Percentiles rank a stretch among this genome's conserved stretches.
Conservation (phyloP, 148 eudicot species). For the Fagopyrum tataricum region DNA sequence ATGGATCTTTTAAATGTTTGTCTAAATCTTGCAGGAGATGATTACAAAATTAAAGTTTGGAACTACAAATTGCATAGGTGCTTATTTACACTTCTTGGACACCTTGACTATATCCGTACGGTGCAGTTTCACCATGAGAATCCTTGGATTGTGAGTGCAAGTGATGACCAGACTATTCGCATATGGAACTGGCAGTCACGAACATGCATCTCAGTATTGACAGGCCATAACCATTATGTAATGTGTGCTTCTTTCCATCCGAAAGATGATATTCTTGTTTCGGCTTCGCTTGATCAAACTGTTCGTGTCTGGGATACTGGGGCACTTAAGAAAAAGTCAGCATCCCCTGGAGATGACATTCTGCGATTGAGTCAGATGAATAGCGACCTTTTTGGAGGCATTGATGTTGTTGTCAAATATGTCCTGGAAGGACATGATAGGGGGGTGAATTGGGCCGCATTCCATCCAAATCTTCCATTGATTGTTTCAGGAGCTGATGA, state of each 20-base stretch:
- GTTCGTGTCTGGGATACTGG: slow-evolving; percentile 16
- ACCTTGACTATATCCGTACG: slow-evolving; percentile 28
- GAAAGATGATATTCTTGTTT: slow-evolving; percentile 14
- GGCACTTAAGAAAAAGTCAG: not conserved
- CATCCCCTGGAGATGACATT: slow-evolving; percentile 12
- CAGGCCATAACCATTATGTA: slow-evolving; percentile 12
- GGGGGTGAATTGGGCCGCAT: slow-evolving; percentile 14
- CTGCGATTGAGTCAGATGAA: slow-evolving; percentile 8
- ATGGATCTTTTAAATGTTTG: not conserved
- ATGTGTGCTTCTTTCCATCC: slow-evolving; percentile 16
- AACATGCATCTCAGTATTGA: slow-evolving; percentile 14
- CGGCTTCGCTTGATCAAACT: slow-evolving; percentile 16
- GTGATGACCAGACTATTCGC: slow-evolving; percentile 52
- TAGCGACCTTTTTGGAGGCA: slow-evolving; percentile 5
- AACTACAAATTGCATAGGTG: slow-evolving; percentile 14
- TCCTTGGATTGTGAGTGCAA: slow-evolving; percentile 69
- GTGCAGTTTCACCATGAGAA: slow-evolving; percentile 56
- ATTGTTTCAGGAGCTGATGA: slow-evolving; percentile 19
- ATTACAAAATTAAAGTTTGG: slow-evolving; percentile 33
- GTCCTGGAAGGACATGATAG: slow-evolving; percentile 17
- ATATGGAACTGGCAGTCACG: slow-evolving; percentile 21
- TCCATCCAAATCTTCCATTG: slow-evolving; percentile 19
- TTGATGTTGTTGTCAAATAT: slow-evolving; percentile 12
- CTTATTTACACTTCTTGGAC: slow-evolving; percentile 15
- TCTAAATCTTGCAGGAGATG: slow-evolving; percentile 15